Conservation (phyloP, 1,284 basidiomycete species). For the Ganoderma sinense region DNA sequence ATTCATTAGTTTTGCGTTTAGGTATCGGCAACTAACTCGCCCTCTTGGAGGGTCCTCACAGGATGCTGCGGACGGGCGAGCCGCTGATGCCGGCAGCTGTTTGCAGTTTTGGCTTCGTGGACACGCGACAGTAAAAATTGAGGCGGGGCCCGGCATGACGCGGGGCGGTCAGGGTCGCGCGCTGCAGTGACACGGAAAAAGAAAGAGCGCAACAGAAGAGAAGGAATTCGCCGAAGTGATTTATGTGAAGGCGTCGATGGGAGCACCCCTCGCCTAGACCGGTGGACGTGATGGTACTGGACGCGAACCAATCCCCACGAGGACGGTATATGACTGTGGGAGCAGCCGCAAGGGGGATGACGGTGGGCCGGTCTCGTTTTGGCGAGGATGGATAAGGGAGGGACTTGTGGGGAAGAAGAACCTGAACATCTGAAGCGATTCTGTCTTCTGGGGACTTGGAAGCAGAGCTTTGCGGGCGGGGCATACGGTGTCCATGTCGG, state of each 20-base stretch:
- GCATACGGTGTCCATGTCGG: neutral
- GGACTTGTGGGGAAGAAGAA: neutral
- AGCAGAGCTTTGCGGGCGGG: neutral
- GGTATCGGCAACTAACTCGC: conserved; percentile 3
- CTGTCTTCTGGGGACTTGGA: neutral
- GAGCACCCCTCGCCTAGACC: neutral
- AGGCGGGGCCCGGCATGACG: neutral
- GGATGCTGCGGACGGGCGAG: neutral
- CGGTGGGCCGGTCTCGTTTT: neutral
- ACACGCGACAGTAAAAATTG: neutral
- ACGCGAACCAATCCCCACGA: neutral
- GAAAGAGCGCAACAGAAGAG: neutral
- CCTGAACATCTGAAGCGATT: neutral
- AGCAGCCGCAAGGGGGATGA: neutral
- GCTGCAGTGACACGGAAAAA: neutral
- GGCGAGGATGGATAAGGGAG: neutral
- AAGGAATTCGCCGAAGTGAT: neutral
- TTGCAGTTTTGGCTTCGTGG: neutral
- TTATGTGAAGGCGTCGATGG: conserved; percentile 1
- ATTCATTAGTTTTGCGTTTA: neutral
- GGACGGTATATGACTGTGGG: neutral
- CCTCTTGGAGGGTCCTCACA: neutral
- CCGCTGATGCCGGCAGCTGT: neutral
- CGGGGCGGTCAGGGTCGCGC: neutral
- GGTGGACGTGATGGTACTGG: neutral